phyloP scores from a whole-genome alignment of 495 filamentous ascomycete genomes.

The Aspergillus panamensis region DNA sequence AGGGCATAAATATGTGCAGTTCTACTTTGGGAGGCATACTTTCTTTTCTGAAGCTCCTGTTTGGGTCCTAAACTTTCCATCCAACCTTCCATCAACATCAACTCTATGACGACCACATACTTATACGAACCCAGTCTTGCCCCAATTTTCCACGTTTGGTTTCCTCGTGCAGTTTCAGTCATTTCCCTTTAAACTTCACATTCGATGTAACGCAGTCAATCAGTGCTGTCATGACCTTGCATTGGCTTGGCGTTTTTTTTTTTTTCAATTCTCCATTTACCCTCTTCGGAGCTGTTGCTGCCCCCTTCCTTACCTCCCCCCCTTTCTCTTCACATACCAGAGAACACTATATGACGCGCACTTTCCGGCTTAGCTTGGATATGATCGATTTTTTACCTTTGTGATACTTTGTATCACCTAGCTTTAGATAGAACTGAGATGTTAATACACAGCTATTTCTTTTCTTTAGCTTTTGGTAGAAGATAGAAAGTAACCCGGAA shows the following conservation, averaged over 20 bases:
- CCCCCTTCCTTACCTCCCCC: not conserved
- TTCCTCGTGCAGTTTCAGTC: not conserved
- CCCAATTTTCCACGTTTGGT: not conserved
- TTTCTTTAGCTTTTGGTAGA: too few relatives aligned
- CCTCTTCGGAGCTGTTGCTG: not conserved
- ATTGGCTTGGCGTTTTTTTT: slow-evolving; percentile 23
- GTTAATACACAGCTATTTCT: not conserved
- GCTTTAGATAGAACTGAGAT: not conserved
- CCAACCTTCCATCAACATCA: not conserved
- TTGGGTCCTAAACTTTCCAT: not conserved
- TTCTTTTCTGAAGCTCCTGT: not conserved
- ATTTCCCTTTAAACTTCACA: not conserved
- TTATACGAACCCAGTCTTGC: not conserved
- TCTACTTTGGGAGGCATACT: not conserved
- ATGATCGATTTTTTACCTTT: not conserved
- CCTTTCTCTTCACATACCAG: not conserved
- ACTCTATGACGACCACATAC: slow-evolving; percentile 1
- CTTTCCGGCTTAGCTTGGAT: not conserved
- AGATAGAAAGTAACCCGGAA: too few relatives aligned
- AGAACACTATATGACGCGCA: not conserved
- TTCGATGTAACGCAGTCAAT: slow-evolving; percentile 7
- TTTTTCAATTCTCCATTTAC: slow-evolving; percentile 10
- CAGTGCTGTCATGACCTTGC: slow-evolving; percentile 20
- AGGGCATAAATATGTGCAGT: not conserved
- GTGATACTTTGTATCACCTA: not conserved